Evolutionary conservation across 345 rosid genomes (phyloP).

Genomic region (Pugionium dolabratum): DNA sequence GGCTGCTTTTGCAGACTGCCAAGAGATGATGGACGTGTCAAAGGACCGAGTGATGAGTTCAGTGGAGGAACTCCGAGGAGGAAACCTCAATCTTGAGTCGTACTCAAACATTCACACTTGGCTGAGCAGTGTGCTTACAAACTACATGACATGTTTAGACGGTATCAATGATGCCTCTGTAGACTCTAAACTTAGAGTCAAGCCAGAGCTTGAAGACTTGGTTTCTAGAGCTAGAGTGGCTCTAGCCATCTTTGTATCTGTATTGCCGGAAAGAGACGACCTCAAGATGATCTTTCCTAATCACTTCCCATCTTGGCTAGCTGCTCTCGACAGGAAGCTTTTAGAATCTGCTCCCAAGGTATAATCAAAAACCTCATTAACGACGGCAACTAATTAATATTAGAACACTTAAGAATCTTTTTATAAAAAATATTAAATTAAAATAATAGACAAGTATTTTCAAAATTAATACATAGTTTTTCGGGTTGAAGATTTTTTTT

Average conservation of each 20-base stretch:
- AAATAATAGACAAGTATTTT: too few species aligned
- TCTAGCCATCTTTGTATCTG: slow-evolving; percentile 56
- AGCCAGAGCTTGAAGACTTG: slow-evolving; percentile 49
- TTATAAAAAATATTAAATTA: not conserved
- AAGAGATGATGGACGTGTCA: slow-evolving; percentile 63
- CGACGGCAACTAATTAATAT: too few species aligned
- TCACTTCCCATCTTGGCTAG: slow-evolving; percentile 64
- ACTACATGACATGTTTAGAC: slow-evolving; percentile 77
- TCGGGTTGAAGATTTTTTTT: too few species aligned
- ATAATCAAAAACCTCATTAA: slow-evolving; percentile 8
- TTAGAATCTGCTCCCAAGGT: slow-evolving; percentile 41
- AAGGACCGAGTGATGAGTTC: slow-evolving; percentile 52
- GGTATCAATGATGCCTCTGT: slow-evolving; percentile 44
- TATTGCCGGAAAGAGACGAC: slow-evolving; percentile 29
- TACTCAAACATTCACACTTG: slow-evolving; percentile 60
- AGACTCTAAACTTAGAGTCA: slow-evolving; percentile 37
- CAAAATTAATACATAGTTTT: too few species aligned
- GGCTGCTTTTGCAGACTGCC: slow-evolving; percentile 51
- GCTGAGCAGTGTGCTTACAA: slow-evolving; percentile 79
- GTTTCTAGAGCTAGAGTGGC: slow-evolving; percentile 57
- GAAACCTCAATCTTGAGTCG: slow-evolving; percentile 39
- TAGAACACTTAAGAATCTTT: too few species aligned
- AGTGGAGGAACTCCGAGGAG: slow-evolving; percentile 46
- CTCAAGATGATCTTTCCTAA: slow-evolving; percentile 4
- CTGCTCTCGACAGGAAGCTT: slow-evolving; percentile 52